Percentiles rank a stretch among this genome's conserved stretches.
Conservation (phyloP, 768 basidiomycete species). For the Pholiota microspora region DNA sequence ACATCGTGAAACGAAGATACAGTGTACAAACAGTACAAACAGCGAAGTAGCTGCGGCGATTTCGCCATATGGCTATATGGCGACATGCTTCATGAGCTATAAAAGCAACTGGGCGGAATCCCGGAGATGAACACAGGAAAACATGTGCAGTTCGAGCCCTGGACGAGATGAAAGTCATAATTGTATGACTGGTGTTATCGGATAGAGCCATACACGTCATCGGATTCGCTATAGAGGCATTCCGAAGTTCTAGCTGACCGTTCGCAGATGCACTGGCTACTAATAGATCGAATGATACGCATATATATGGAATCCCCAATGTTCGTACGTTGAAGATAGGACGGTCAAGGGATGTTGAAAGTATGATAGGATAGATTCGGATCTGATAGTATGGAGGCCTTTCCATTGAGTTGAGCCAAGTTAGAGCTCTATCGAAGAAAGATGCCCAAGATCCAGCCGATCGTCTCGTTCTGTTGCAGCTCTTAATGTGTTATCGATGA, state of each 20-base stretch:
- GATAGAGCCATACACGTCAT: not conserved
- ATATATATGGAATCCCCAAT: slow-evolving; percentile 1
- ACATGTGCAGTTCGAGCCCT: slow-evolving; percentile 12
- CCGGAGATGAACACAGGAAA: slow-evolving; percentile 20
- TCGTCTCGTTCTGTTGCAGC: slow-evolving; percentile 10
- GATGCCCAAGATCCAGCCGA: slow-evolving; percentile 11
- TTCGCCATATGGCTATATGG: slow-evolving; percentile 18
- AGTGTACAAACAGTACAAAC: slow-evolving; percentile 13
- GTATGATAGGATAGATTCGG: slow-evolving; percentile 10
- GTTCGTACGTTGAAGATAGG: not conserved
- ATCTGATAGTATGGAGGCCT: not conserved
- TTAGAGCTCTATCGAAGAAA: slow-evolving; percentile 10
- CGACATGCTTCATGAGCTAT: slow-evolving; percentile 13
- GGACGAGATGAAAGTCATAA: slow-evolving; percentile 9
- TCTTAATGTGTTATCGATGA: slow-evolving; percentile 4
- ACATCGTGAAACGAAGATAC: slow-evolving; percentile 9
- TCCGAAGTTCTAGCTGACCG: slow-evolving; percentile 9
- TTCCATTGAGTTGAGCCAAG: not conserved
- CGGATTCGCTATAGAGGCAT: not conserved
- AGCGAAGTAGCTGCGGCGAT: slow-evolving; percentile 19
- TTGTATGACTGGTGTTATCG: slow-evolving; percentile 10
- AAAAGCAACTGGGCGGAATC: slow-evolving; percentile 13
- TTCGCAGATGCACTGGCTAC: not conserved
- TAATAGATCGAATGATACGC: not conserved
- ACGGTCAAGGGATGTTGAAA: not conserved